Percentiles rank a stretch among this genome's conserved stretches.
phyloP scores from a whole-genome alignment of 768 basidiomycete species.

The Phanerochaete sordida region DNA sequence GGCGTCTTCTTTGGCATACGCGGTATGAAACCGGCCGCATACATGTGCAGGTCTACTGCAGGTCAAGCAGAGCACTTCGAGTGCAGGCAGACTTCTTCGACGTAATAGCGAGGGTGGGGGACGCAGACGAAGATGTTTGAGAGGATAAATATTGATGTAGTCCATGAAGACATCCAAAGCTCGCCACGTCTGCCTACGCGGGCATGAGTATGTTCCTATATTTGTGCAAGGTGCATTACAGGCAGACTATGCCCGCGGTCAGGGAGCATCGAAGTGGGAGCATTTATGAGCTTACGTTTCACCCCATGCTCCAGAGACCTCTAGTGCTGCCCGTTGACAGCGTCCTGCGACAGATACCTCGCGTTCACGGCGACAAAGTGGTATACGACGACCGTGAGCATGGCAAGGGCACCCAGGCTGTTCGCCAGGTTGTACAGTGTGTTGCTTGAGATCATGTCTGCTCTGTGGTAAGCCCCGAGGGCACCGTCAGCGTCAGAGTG shows the following conservation, averaged over 20 bases:
- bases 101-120: no score
- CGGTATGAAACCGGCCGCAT: no score
- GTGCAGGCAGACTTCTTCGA: no score
- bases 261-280: background rate
- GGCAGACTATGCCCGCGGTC: background rate
- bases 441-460: conserved; percentile 70
- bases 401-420: conserved; percentile 77
- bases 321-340: background rate
- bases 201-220: background rate
- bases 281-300: background rate
- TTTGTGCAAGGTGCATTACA: background rate
- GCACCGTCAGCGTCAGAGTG: background rate
- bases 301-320: background rate
- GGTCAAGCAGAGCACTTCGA: no score
- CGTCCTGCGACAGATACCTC: conserved; percentile 35
- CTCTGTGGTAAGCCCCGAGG: background rate
- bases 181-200: background rate
- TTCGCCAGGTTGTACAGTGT: conserved; percentile 84
- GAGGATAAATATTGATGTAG: background rate
- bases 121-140: no score
- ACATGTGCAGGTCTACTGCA: no score
- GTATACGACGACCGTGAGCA: conserved; percentile 85
- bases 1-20: no score
- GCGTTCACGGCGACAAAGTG: conserved; percentile 89
- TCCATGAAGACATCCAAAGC: background rate